Evolutionary conservation across 1,139 yeast genomes (phyloP), one percentile per base, ranked within the genome.

Genomic region (Debaryomyces singareniensis): DNA sequence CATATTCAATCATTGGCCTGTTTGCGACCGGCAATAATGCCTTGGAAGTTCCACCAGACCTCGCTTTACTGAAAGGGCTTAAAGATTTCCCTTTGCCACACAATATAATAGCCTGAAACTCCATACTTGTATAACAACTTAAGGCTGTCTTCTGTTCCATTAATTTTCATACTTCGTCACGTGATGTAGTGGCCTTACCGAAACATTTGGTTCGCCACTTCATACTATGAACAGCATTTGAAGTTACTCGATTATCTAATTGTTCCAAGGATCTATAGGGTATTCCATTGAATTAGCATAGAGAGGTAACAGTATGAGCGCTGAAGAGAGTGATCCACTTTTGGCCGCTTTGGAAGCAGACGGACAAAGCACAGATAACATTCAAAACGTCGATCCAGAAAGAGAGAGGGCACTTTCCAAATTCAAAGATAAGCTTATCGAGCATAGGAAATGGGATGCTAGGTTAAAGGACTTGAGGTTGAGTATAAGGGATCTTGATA

Each of bases 391-490:
- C 13, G 89, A 79, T 43, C 78, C 76, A 25, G 95, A 87, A 45
- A 76, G 95, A 46, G 83, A 79, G 39, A 73, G 78, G 45, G 95
- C 96, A 13, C 61, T 91, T 42, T 66, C 71, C 28, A 84, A 78
- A 40, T 84, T 85, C 59, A 87, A 87, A 55, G 82, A 78, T 53
- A 89, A 86, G 59, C 70, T 91, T 45, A 68, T 85, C 45, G 97
- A 91, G 49, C 98, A 93, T 58, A 76, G 95, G 50, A 86, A 86
- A 51, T 87, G 95, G 85, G 97, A 91, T 52, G 85, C 95, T 26
- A 78, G 87, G 49, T 70, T 93, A 48, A 91, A 87, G 56, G 89
- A 81, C 32, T 69, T 89, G 41, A 75, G 98, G 44, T 63, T 85
- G 51, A 75, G 81, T 39, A 84, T 91, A 62, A 80, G 89, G 56